These are phyloP conservation scores for Paramecium octaurelia DNA, from an alignment of 73 alveolate genomes.

Conservation along the genomic window DNA sequence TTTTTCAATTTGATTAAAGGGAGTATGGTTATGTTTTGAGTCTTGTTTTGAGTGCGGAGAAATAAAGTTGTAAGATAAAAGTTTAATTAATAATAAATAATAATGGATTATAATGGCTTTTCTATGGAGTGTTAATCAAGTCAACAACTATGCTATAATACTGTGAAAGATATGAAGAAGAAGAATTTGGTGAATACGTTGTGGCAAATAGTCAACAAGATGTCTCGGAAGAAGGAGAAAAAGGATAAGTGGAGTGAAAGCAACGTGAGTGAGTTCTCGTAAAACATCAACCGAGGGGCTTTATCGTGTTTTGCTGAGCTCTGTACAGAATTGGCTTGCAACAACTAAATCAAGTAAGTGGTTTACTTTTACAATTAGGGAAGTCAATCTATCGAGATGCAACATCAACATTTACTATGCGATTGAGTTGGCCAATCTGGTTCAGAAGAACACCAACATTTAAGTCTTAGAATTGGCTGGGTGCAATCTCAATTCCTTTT, in stretches of 20 bases:
- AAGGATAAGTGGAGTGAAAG: neutral
- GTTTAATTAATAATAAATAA: neutral
- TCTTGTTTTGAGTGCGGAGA: neutral
- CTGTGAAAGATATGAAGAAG: neutral
- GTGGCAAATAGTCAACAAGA: neutral
- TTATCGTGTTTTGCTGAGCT: constrained; percentile 23
- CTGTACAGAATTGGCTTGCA: neutral
- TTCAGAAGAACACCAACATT: neutral
- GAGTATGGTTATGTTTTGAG: neutral
- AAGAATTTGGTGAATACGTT: neutral
- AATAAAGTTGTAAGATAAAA: neutral
- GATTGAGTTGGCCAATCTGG: constrained; percentile 26
- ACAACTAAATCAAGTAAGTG: neutral
- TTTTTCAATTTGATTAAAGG: neutral
- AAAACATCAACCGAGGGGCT: neutral
- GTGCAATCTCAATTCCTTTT: constrained; percentile 10
- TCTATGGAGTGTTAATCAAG: neutral
- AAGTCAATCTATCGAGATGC: constrained; percentile 9
- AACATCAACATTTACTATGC: constrained; percentile 12
- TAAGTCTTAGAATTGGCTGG: neutral
- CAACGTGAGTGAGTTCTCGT: neutral
- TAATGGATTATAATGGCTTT: neutral
- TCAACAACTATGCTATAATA: neutral
- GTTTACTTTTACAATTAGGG: neutral
- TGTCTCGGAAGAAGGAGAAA: neutral